Conservation (phyloP, 768 basidiomycete species). For the Russula sp. region DNA sequence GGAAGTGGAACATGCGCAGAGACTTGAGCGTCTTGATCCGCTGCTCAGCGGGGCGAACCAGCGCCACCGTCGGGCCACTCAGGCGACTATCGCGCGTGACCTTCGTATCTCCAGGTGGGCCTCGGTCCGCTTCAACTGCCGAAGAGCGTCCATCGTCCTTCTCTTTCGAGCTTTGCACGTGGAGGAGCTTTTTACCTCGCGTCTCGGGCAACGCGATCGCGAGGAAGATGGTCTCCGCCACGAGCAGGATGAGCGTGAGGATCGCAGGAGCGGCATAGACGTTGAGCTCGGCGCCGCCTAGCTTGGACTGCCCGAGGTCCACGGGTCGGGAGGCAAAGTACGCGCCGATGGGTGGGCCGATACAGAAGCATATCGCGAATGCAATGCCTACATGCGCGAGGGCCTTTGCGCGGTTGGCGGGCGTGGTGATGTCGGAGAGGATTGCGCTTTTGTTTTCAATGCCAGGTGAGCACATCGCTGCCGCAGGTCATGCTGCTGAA, state of each 20-base stretch:
- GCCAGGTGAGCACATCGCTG: neutral
- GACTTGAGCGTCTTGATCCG: conserved; percentile 56
- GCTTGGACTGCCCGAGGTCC: conserved; percentile 50
- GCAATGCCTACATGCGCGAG: conserved; percentile 94
- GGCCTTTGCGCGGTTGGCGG: conserved; percentile 75
- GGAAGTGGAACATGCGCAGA: conserved; percentile 70
- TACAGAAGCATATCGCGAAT: conserved; percentile 91
- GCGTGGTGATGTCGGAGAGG: conserved; percentile 84
- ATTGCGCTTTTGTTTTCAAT: conserved; percentile 60
- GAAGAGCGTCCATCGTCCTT: conserved; percentile 29
- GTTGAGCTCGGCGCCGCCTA: conserved; percentile 64
- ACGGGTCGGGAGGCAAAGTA: conserved; percentile 90
- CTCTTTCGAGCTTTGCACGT: conserved; percentile 10
- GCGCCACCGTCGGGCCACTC: conserved; percentile 17
- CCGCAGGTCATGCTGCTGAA: neutral
- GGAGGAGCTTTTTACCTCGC: conserved; percentile 40
- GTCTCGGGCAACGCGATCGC: conserved; percentile 82
- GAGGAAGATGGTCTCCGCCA: conserved; percentile 79
- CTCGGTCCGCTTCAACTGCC: neutral
- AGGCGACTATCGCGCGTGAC: neutral
- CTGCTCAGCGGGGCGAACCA: conserved; percentile 38
- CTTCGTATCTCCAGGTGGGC: neutral
- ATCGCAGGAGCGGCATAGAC: conserved; percentile 89
- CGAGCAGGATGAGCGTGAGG: conserved; percentile 73
- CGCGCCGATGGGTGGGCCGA: conserved; percentile 92